These are phyloP conservation scores for Raphanus hybrid DNA, from an alignment of 441 rosid species.

Conservation along the genomic window DNA sequence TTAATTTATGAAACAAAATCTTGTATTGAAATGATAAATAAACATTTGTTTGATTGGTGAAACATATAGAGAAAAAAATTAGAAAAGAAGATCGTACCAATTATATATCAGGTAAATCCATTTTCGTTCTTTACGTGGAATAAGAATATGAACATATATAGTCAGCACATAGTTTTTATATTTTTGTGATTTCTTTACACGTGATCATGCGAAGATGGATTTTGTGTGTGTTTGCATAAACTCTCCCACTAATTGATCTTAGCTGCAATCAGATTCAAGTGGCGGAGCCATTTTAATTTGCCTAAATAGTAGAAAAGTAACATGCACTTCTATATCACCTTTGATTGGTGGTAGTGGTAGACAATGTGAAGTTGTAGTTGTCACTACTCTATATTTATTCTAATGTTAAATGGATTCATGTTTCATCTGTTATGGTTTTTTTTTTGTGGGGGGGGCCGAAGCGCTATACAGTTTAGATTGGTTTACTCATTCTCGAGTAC, in stretches of 20 bases:
- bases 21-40: not conserved
- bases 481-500: not conserved
- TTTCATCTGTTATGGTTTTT: not conserved
- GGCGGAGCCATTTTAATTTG: not conserved
- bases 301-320: not conserved
- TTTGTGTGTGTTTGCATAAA: slow-evolving; percentile 15
- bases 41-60: not conserved
- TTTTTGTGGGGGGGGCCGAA: not conserved
- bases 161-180: too few species aligned
- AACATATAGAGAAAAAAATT: not conserved
- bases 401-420: not conserved
- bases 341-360: slow-evolving; percentile 26
- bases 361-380: not conserved
- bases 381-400: slow-evolving; percentile 8
- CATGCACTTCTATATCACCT: slow-evolving; percentile 12
- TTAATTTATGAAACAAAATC: not conserved
- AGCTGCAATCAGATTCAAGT: slow-evolving; percentile 15
- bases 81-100: not conserved
- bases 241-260: slow-evolving; percentile 20
- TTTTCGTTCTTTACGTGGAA: not conserved
- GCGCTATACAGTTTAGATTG: not conserved
- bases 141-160: not conserved
- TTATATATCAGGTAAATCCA: not conserved
- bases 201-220: slow-evolving; percentile 9
- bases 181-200: not conserved